phyloP scores from a whole-genome alignment of 2,329 filamentous ascomycete genomes.

The Myriangium duriaei region DNA sequence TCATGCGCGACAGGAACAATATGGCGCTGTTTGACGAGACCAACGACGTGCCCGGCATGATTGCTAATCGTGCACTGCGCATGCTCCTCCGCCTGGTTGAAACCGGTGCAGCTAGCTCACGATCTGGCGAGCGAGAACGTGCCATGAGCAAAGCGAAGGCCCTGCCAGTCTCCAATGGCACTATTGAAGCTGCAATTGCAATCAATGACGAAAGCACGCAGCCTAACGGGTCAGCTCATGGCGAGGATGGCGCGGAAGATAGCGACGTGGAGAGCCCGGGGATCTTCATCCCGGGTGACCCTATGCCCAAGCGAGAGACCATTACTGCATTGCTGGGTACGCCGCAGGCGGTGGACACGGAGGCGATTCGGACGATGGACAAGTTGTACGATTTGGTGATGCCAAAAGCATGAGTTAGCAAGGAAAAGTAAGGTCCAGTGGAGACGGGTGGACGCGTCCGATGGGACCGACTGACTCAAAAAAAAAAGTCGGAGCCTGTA shows the following conservation, averaged over 20 bases:
- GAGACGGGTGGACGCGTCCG: not conserved
- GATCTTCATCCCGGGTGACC: constrained; percentile 4
- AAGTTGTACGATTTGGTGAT: constrained; percentile 6
- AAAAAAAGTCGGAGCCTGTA: constrained; percentile 1
- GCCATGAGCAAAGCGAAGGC: not conserved
- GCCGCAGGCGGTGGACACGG: constrained; percentile 3
- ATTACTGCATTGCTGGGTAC: constrained; percentile 5
- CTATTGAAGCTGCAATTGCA: too few relatives aligned
- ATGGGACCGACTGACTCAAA: not conserved
- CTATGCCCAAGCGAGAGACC: constrained; percentile 4
- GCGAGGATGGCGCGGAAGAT: not conserved
- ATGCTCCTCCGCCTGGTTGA: constrained; percentile 36
- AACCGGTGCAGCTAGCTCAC: constrained; percentile 20
- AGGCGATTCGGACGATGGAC: constrained; percentile 7
- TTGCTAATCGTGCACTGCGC: constrained; percentile 30
- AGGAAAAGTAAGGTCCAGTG: not conserved
- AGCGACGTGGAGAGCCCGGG: not conserved
- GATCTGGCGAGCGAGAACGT: not conserved
- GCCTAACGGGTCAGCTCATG: not conserved
- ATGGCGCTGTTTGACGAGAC: constrained; percentile 3
- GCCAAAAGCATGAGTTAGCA: not conserved
- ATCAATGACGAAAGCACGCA: too few relatives aligned
- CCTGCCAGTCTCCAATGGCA: not conserved
- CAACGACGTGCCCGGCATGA: constrained; percentile 19
- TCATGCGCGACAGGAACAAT: constrained; percentile 22